These are phyloP conservation scores for Brassica balearica DNA, from an alignment of 441 rosid genomes.

Conservation along the genomic window DNA sequence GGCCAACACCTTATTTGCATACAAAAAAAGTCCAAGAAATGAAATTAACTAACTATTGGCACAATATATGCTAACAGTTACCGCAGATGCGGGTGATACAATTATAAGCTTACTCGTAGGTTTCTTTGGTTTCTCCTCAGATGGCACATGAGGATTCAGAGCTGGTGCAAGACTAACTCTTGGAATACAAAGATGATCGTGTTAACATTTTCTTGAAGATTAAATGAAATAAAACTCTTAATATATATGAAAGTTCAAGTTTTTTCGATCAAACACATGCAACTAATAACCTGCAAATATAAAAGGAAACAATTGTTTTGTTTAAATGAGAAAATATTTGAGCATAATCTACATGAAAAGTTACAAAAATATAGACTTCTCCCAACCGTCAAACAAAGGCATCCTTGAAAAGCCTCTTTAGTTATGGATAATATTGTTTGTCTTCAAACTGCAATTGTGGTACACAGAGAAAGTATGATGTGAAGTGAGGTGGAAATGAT, in stretches of 20 bases:
- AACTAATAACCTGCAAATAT: constrained; percentile 86
- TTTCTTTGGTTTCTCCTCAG: constrained; percentile 68
- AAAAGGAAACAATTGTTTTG: background rate
- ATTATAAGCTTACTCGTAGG: constrained; percentile 51
- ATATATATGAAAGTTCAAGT: constrained; percentile 68
- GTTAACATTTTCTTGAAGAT: background rate
- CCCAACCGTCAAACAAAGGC: constrained; percentile 90
- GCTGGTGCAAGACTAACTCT: constrained; percentile 68
- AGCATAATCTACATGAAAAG: constrained; percentile 5
- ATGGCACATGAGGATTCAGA: constrained; percentile 62
- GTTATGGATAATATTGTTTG: constrained; percentile 75
- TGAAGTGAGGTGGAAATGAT: constrained; percentile 88
- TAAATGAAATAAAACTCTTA: constrained; percentile 14
- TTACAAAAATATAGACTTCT: background rate
- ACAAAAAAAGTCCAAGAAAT: background rate
- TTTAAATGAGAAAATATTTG: background rate
- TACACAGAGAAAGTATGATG: constrained; percentile 91
- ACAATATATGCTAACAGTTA: too few relatives aligned
- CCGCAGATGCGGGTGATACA: background rate
- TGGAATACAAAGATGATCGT: constrained; percentile 40
- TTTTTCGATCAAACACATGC: constrained; percentile 97
- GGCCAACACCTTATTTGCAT: background rate
- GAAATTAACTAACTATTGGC: background rate
- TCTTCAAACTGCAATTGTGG: constrained; percentile 93
- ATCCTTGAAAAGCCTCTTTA: constrained; percentile 96